A percentile compares a stretch with the other conserved stretches of the same genome.
Conservation (phyloP, 148 eudicot genomes). For the Fallopia convolvulus region DNA sequence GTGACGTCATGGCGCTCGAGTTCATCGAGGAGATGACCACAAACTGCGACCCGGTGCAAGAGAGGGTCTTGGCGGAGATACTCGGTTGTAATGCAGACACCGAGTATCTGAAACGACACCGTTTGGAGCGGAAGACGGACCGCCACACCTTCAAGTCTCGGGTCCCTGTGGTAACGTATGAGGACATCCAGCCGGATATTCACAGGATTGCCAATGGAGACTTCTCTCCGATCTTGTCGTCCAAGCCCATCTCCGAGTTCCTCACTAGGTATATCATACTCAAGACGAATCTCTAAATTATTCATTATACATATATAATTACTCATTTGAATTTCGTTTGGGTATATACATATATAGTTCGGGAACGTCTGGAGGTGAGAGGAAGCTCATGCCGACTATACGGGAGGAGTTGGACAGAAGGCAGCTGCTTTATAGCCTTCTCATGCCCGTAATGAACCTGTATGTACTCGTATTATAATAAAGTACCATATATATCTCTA, state of each 20-base stretch:
- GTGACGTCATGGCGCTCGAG: slow-evolving; percentile 28
- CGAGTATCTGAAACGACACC: slow-evolving; percentile 38
- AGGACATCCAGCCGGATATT: slow-evolving; percentile 47
- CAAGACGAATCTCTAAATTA: too few species aligned
- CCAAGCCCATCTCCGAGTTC: slow-evolving; percentile 53
- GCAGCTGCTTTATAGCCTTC: slow-evolving; percentile 51
- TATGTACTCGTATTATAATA: slow-evolving; percentile 18
- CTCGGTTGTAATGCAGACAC: slow-evolving; percentile 41
- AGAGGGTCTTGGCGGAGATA: slow-evolving; percentile 48
- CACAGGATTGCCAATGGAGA: slow-evolving; percentile 66
- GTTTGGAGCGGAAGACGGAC: slow-evolving; percentile 28
- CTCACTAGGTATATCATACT: slow-evolving; percentile 42
- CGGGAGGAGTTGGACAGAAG: slow-evolving; percentile 45
- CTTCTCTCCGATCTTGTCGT: slow-evolving; percentile 49
- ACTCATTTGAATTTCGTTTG: neutral
- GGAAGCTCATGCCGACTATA: slow-evolving; percentile 64
- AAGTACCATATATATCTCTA: too few species aligned
- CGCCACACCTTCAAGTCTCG: slow-evolving; percentile 29
- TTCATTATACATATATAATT: neutral
- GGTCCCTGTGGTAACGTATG: slow-evolving; percentile 48
- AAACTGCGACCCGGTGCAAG: slow-evolving; percentile 37
- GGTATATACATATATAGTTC: slow-evolving; percentile 20
- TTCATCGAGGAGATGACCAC: slow-evolving; percentile 53
- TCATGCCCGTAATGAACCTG: slow-evolving; percentile 61
- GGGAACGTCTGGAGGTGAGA: slow-evolving; percentile 67